phyloP scores from a whole-genome alignment of 2,329 filamentous ascomycete genomes.

The Lomentospora prolificans region DNA sequence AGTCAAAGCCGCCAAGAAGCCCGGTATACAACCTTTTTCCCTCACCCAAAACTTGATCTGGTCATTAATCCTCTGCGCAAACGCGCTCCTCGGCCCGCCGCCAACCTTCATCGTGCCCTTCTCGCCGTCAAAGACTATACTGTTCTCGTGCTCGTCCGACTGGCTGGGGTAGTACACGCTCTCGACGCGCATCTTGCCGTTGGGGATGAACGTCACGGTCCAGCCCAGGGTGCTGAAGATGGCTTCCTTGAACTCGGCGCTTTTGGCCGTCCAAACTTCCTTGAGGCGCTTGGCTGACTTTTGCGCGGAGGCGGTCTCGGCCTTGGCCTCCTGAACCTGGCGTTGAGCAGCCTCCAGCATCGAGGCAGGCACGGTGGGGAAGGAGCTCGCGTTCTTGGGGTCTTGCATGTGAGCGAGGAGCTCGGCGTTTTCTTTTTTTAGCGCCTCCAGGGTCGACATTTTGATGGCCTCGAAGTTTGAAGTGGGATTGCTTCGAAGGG shows the following conservation, averaged over 20 bases:
- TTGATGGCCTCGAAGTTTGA: constrained; percentile 79
- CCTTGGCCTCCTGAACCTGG: constrained; percentile 61
- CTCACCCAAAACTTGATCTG: constrained; percentile 94
- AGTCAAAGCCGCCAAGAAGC: constrained; percentile 83
- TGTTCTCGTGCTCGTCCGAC: constrained; percentile 61
- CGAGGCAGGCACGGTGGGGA: constrained; percentile 63
- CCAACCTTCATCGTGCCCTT: constrained; percentile 96
- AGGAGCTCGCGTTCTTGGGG: constrained; percentile 27
- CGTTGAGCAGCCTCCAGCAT: constrained; percentile 67
- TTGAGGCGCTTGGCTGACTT: constrained; percentile 81
- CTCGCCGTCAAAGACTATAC: constrained; percentile 82
- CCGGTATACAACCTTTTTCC: constrained; percentile 85
- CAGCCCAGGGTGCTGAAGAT: constrained; percentile 88
- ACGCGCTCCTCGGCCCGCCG: constrained; percentile 76
- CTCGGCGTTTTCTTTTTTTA: constrained; percentile 76
- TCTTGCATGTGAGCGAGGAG: constrained; percentile 62
- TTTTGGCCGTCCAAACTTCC: constrained; percentile 86
- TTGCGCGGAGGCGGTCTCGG: constrained; percentile 61
- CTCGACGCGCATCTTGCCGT: constrained; percentile 88
- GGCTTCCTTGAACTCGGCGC: constrained; percentile 88
- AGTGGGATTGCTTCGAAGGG: constrained; percentile 86
- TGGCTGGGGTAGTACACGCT: constrained; percentile 67
- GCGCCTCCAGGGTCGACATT: constrained; percentile 62
- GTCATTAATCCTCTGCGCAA: constrained; percentile 74
- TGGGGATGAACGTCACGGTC: constrained; percentile 94